These are phyloP conservation scores for Parathielavia appendiculata DNA, from an alignment of 495 filamentous ascomycete genomes.

Conservation along the genomic window DNA sequence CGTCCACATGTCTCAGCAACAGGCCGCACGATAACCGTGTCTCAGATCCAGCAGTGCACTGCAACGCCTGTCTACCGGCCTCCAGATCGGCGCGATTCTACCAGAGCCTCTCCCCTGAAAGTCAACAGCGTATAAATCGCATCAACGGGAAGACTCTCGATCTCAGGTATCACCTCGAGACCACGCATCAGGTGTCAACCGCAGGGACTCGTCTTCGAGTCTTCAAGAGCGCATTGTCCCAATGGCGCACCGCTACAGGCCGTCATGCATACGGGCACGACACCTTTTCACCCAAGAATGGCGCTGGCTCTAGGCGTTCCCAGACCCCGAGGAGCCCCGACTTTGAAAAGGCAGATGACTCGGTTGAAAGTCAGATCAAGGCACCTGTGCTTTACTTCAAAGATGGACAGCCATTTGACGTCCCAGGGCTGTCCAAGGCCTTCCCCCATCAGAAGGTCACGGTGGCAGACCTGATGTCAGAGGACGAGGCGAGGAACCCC, in stretches of 20 bases:
- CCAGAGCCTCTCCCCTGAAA: conserved; percentile 17
- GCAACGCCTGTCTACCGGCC: conserved; percentile 25
- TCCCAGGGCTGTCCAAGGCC: conserved; percentile 14
- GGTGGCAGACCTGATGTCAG: conserved; percentile 24
- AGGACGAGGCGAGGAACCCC: conserved; percentile 24
- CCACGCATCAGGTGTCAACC: conserved; percentile 17
- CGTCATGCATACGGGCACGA: conserved; percentile 4
- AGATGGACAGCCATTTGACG: conserved; percentile 17
- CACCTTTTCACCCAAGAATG: not conserved
- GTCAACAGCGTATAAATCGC: conserved; percentile 23
- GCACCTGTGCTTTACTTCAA: conserved; percentile 27
- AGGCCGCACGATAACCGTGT: conserved; percentile 23
- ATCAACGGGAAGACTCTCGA: conserved; percentile 16
- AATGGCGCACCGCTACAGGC: conserved; percentile 18
- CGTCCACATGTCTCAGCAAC: conserved; percentile 27
- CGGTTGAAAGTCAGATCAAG: conserved; percentile 24
- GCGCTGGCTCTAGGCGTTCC: not conserved
- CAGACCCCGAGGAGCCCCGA: not conserved
- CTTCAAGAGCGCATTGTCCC: conserved; percentile 22
- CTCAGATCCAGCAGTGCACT: conserved; percentile 27
- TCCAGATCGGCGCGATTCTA: conserved; percentile 24
- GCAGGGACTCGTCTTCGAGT: conserved; percentile 15
- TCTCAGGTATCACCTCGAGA: conserved; percentile 23
- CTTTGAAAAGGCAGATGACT: not conserved
- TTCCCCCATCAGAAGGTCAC: conserved; percentile 29